Base-by-base conservation (phyloP, 179 eudicot genomes). In the Spergularia azorica region DNA sequence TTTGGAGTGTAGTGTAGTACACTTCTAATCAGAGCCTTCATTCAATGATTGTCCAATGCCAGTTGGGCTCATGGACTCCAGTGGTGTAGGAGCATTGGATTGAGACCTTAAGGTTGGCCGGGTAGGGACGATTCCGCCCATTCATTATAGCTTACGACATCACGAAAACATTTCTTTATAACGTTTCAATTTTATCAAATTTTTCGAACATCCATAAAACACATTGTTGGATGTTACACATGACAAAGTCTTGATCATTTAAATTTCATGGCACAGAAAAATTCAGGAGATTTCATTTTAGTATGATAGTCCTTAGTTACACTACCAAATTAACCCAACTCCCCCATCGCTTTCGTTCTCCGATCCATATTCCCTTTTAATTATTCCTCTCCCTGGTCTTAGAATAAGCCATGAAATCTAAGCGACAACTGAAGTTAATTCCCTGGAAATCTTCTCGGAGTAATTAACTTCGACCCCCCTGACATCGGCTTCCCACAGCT, bases 361-460 rank as follows among this genome's bases (percentile, higher is more conserved):
- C 16, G 6, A 39, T 66, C 39, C 18, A 52, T 17, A 6, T 32
- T 17, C 10, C 12, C 32, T 1, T 26, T 1, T 26, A 43, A 5
- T 38, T 14, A 11, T 36, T 15, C 36, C 18, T n/a, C 14, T 20
- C 15, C 36, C 14, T 1, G 12, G 17, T 55, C n/a, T 39, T 7
- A 15, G 18, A 14, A 7, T 17, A 43, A 10, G 3, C 55, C 36
- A n/a, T 15, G 5, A 54, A 20, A 21, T 13, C 74, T 85, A 92
- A 74, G 94, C 98, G 14, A 88, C 88, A 21, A 94, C 97, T 18
- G 90, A 74, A 64, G 97, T 86, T 84, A 43, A 43, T 43, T 92
- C 98, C 51, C 86, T 90, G 0, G 88, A 69, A 68, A 92, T 80
- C 50, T 82, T 82, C 20, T 84, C 89, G 0, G 86, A 58, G 80